phyloP scores from a whole-genome alignment of 371 early-diverging fungal species.

The Rhizopus delemar region DNA sequence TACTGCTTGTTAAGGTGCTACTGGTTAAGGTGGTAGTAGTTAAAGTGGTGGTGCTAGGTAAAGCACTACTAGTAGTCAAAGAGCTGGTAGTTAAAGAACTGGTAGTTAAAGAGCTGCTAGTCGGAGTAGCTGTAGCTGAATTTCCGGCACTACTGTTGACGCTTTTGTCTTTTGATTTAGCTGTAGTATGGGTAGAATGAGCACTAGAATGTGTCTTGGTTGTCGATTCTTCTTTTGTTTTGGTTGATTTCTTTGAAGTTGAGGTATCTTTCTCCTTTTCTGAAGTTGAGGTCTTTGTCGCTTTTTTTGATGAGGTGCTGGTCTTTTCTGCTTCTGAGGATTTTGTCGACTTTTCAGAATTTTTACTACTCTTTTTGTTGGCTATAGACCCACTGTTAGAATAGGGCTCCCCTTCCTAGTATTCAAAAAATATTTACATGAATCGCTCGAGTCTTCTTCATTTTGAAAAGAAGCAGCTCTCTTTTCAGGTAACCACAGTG shows the following conservation, averaged over 20 bases:
- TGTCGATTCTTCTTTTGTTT: neutral
- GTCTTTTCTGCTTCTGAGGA: no score
- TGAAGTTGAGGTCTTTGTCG: slow-evolving; percentile 1
- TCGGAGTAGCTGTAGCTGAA: neutral
- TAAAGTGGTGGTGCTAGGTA: no score
- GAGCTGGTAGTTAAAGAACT: no score
- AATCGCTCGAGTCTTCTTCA: neutral
- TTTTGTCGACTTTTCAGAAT: no score
- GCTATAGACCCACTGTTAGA: neutral
- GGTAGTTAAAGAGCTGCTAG: no score
- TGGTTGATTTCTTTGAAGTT: no score
- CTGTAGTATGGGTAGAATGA: neutral
- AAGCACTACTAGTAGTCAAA: no score
- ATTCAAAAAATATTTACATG: neutral
- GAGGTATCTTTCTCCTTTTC: neutral
- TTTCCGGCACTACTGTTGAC: neutral
- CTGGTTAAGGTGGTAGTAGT: no score
- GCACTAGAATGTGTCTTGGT: neutral
- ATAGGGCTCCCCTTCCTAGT: neutral
- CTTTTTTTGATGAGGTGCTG: neutral
- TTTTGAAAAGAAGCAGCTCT: neutral
- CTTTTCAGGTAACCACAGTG: slow-evolving; percentile 14
- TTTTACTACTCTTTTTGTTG: no score
- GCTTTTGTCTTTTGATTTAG: neutral
- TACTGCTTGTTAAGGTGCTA: no score